A percentile compares a stretch with the other conserved stretches of the same genome.
These are phyloP conservation scores for Hawksworthiomyces lignivorus DNA, from an alignment of 2,329 filamentous ascomycete species.

Conservation along the genomic window DNA sequence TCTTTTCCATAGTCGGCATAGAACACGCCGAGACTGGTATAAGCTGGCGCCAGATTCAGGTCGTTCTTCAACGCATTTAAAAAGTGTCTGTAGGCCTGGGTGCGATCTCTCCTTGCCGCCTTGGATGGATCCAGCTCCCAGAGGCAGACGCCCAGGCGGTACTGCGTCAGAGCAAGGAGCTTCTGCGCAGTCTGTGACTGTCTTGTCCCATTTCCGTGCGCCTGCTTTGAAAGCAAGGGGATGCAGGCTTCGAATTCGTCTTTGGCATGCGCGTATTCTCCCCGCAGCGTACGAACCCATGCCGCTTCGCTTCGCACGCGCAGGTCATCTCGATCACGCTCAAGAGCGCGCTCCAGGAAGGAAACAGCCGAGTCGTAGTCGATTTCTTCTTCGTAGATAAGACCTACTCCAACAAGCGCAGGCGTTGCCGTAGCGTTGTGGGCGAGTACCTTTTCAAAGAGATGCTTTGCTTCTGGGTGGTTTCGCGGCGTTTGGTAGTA, in stretches of 20 bases:
- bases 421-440: conserved; percentile 69
- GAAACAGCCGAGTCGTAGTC: conserved; percentile 75
- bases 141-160: conserved; percentile 77
- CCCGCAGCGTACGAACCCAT: conserved; percentile 82
- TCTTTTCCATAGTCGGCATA: conserved; percentile 89
- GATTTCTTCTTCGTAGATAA: conserved; percentile 90
- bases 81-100: conserved; percentile 76
- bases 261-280: conserved; percentile 62
- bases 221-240: conserved; percentile 53
- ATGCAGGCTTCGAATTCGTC: conserved; percentile 65
- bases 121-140: conserved; percentile 77
- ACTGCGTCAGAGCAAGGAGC: conserved; percentile 76
- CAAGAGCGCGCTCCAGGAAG: conserved; percentile 69
- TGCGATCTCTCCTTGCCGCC: conserved; percentile 68
- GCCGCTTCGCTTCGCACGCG: conserved; percentile 79
- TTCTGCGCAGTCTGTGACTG: conserved; percentile 48
- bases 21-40: conserved; percentile 83
- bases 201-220: conserved; percentile 24
- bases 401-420: conserved; percentile 79
- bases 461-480: conserved; percentile 76
- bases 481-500: conserved; percentile 85
- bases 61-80: conserved; percentile 78
- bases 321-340: conserved; percentile 65
- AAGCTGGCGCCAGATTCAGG: conserved; percentile 80
- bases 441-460: conserved; percentile 76